These are phyloP conservation scores for Chenopodium quinoa DNA, from an alignment of 148 eudicot species.

Conservation along the genomic window DNA sequence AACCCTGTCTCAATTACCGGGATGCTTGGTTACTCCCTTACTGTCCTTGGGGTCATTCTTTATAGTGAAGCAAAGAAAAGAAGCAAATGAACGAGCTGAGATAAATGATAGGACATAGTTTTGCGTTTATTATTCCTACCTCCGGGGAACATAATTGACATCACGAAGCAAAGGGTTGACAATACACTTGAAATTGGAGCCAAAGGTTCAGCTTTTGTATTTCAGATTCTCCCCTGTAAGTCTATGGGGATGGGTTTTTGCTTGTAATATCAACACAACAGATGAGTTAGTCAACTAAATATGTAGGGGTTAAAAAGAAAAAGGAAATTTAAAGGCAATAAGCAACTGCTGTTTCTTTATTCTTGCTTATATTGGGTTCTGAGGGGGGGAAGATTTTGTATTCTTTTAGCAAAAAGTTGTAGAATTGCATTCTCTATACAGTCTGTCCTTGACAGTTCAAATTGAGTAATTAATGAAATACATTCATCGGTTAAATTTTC, in stretches of 20 bases:
- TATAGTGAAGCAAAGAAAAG: constrained; percentile 90
- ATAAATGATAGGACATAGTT: constrained; percentile 12
- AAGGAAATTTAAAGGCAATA: constrained; percentile 17
- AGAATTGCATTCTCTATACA: constrained; percentile 31
- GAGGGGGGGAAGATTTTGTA: constrained; percentile 24
- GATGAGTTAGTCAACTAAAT: constrained; percentile 10
- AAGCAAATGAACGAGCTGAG: constrained; percentile 44
- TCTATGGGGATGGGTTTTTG: constrained; percentile 29
- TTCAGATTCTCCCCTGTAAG: constrained; percentile 17
- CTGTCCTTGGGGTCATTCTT: constrained; percentile 77
- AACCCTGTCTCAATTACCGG: constrained; percentile 92
- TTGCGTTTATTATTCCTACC: constrained; percentile 14
- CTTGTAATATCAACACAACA: constrained; percentile 27
- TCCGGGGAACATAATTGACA: constrained; percentile 19
- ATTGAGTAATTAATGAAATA: constrained; percentile 28
- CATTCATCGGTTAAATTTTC: constrained; percentile 10
- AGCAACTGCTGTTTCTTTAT: constrained; percentile 21
- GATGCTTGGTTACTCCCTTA: constrained; percentile 81
- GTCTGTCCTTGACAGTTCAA: constrained; percentile 20
- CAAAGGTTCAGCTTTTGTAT: constrained; percentile 23
- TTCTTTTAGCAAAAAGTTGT: constrained; percentile 38
- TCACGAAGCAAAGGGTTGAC: constrained; percentile 24
- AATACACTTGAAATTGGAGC: constrained; percentile 2
- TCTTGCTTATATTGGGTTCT: constrained; percentile 23
- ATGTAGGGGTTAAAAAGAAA: constrained; percentile 14